Evolutionary conservation across 2,329 filamentous ascomycete genomes (phyloP), one percentile per base, ranked within the genome.

Genomic region (Colletotrichum incanum): DNA sequence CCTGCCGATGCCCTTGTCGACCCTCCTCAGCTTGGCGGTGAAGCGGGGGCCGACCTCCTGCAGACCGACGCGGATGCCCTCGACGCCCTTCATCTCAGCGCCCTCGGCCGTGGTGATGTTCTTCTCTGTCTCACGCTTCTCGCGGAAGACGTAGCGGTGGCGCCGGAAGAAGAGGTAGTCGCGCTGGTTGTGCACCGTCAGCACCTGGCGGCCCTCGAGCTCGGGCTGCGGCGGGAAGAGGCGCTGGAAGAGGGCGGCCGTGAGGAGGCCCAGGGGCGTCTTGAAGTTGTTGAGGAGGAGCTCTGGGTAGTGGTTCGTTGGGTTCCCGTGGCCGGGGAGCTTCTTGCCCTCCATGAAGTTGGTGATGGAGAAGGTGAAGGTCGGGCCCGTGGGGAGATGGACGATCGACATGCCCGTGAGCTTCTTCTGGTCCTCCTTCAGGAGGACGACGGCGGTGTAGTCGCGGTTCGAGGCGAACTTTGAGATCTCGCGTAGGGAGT

Each of bases 81-180:
- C 94, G 0, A 95, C 94, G 0, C 95, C 96, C 76, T 93, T 90
- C 74, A 98, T 89, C 67, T 93, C 90, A 80, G 94, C 93, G 23
- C 96, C 95, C 77, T 98, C 94, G 1, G 93, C 86, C 5, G 90
- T 93, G 5, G 94, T 88, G 1, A 98, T 93, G 67, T 91, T 92
- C 86, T 98, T 98, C 84, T 98, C 96, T 0, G 92, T 95, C 67
- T 90, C 87, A 14, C 93, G 88, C 85, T 96, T 97, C 72, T 98
- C 94, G 18, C 96, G 90, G 84, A 99, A 98, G 1, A 97, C 89
- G 79, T 99, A 99, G 58, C 96, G 88, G 82, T 98, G 95, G 47
- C 95, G 88, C 6, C 96, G 89, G 63, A 98, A 88, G 81, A 99
- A 99, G 77, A 98, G 96, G 82, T 96, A 98, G 82, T 98, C 96